Evolutionary conservation across 129 eudicot genomes (phyloP), one percentile per base, ranked within the genome.

Genomic region (carrot (Daucus carota)): DNA sequence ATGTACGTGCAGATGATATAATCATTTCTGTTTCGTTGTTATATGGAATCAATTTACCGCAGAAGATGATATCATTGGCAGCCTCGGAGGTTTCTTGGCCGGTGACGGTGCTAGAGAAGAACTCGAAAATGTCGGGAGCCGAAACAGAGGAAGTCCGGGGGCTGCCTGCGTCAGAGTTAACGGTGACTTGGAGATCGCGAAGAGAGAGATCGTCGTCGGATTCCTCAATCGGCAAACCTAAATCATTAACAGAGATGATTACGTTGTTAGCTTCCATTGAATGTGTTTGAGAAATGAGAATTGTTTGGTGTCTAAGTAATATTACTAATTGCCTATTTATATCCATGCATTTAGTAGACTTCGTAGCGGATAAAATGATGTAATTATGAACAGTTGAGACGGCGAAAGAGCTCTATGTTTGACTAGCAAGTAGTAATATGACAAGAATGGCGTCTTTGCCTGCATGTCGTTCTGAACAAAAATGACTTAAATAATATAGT

Each of bases 131-230:
- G 11, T 82, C 81, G 3, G 79, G 83, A 13, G 9, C 59, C 45
- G 85, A 70, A 13, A 85, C 70, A 31, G 70, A 77, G 45, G 77
- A 59, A 8, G 78, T 40, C 77, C 75, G 73, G 17, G 84, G 89
- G 81, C 84, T 82, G 76, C 79, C 73, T 62, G 36, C 62, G 77
- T 44, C 52, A 15, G 93, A 82, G 52, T 65, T 63, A 52, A 50
- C 28, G 44, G 38, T 57, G 66, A 84, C 60, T 68, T 79, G 80
- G 65, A 89, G 82, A 75, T 86, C 68, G 24, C 84, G 67, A 33
- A 89, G 83, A 28, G 94, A 89, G 75, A 89, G 83, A 8, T 66
- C 52, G 44, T 84, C 86, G 8, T 73, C 78, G 24, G 32, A 72
- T 73, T 73, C 84, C 42, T 42, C 77, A 29, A 15, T 8, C 44